Base-by-base conservation (phyloP, 805 yeast genomes). In the Phaffomyces antillensis region DNA sequence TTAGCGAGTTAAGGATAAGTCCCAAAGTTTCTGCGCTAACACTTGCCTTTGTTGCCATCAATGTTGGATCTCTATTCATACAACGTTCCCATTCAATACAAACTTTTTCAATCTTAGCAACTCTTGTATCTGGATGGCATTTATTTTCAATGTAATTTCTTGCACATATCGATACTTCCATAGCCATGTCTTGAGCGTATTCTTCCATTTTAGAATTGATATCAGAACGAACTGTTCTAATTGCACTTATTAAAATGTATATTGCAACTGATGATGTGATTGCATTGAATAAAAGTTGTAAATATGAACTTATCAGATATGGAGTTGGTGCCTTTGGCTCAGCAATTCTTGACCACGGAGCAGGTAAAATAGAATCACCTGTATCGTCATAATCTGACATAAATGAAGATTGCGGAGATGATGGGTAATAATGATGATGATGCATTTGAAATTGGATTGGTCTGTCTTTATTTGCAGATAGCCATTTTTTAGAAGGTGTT, bases 61-160 rank as follows among this genome's bases (percentile, higher is more conserved):
- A 48, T 8, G 44, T 60, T 50, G 55, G 70, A 59, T 80, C 77
- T 52, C 77, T 75, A 40, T 69, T 69, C 85, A 82, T 81, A 57
- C 91, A 83, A 39, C 70, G 70, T 42, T 70, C 74, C 89, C 88
- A 85, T 46, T 70, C 65, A 15, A 68, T 63, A 61, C 93, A 85
- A 34, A 70, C 67, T 24, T 65, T 63, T 45, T 74, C 76, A 46
- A 83, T 58, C 3, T 81, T 84, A 1, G 89, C 84, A 3, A 73
- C 77, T 10, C 77, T 65, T 4, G 70, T 64, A 11, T 71, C 76
- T 4, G 78, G 78, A 15, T 67, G 67, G 59, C 95, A 85, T 34
- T 69, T 60, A 60, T 84, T 85, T 11, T 70, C 74, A 33, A 63
- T 39, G 57, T 74, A 84, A 17, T 75, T 64, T 26, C 74, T 61